phyloP scores from a whole-genome alignment of 2,329 filamentous ascomycete genomes.

The Talaromyces sp. region DNA sequence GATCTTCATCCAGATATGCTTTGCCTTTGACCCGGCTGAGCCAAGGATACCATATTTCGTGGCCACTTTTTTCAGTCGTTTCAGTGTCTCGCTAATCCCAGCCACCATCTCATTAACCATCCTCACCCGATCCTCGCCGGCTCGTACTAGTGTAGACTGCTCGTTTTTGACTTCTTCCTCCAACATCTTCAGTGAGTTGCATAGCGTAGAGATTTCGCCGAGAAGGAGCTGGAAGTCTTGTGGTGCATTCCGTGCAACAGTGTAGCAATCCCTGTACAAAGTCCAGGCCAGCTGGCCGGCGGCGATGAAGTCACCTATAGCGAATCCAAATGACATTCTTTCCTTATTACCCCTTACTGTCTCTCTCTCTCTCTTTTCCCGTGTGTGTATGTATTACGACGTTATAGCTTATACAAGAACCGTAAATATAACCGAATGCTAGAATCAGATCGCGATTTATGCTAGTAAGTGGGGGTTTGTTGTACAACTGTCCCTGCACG shows the following conservation, averaged over 20 bases:
- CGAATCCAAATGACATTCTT: not conserved
- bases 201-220: not conserved
- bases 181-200: not conserved
- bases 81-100: not conserved
- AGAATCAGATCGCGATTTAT: too few relatives aligned
- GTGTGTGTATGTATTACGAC: too few relatives aligned
- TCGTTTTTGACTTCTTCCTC: not conserved
- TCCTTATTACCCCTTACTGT: too few relatives aligned
- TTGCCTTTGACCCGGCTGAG: not conserved
- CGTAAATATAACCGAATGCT: too few relatives aligned
- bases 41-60: not conserved
- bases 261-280: not conserved
- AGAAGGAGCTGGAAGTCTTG: not conserved
- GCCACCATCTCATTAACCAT: not conserved
- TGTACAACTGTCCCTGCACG: too few relatives aligned
- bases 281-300: not conserved
- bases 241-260: not conserved
- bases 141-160: not conserved
- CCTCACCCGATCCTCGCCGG: not conserved
- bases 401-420: too few relatives aligned
- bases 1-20: not conserved
- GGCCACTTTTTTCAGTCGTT: not conserved
- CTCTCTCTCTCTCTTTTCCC: too few relatives aligned
- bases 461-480: too few relatives aligned
- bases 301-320: not conserved